Evolutionary conservation across 768 basidiomycete genomes (phyloP), one percentile per base, ranked within the genome.

Genomic region (Inosperma sp.): DNA sequence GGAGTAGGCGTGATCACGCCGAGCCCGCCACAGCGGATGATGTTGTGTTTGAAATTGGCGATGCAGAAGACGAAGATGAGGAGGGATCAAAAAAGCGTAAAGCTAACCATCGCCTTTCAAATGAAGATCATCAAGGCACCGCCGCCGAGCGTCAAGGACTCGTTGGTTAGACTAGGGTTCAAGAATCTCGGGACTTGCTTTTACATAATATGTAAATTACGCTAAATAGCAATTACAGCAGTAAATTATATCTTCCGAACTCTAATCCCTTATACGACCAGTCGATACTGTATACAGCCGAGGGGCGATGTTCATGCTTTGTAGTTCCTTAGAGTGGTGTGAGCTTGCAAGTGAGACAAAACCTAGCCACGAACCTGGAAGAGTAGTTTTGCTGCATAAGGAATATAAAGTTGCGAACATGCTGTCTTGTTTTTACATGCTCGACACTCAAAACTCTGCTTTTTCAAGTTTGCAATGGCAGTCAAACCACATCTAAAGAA

Each of bases 391-490:
- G 95, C 95, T 9, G 96, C 95, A 65, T 99, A 99, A 22, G 96
- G 94, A 66, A 95, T 90, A 60, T 90, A 88, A 5, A 91, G 65
- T 59, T 93, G 93, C 44, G 90, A 92, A 65, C 88, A 88, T 26
- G 90, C 90, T 14, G 93, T 95, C 74, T 94, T 94, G 75, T 96
- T 97, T 65, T 93, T 89, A 72, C 95, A 98, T 19, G 93, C 88
- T 49, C 95, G 88, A 65, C 96, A 99, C 78, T 98, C 93, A 67
- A 97, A 98, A 31, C 84, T 93, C 79, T 97, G 95, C 70, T 97
- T 97, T 86, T 98, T 97, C 46, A 99, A 77, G 68, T 98, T 97
- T 16, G 96, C 96, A 64, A 98, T 95, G 3, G 96, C 94, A 10
- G 94, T 95, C 50, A 99, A 72, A 57, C 96, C 95, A 63, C 96